Conservation (phyloP, 495 filamentous ascomycete genomes). For the Penicillium macrosclerotiorum region DNA sequence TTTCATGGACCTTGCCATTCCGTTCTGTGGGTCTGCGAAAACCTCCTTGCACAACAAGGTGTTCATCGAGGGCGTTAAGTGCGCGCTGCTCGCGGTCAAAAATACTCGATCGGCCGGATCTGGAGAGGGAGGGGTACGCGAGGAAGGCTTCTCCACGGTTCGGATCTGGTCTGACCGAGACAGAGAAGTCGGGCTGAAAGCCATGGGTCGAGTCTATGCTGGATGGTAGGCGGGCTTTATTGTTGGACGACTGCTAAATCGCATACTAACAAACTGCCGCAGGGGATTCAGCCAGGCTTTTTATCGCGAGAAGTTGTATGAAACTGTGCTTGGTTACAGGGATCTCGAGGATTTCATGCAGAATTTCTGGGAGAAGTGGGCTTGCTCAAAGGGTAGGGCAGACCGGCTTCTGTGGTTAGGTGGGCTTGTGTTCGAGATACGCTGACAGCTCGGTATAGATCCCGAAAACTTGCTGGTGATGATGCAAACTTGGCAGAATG, state of each 20-base stretch:
- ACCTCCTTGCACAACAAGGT: slow-evolving; percentile 71
- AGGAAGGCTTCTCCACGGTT: slow-evolving; percentile 33
- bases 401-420: neutral
- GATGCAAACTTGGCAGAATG: slow-evolving; percentile 73
- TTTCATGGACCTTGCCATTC: slow-evolving; percentile 63
- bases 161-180: slow-evolving; percentile 56
- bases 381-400: slow-evolving; percentile 63
- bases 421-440: neutral
- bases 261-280: neutral
- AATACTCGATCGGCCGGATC: slow-evolving; percentile 49
- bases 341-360: slow-evolving; percentile 67
- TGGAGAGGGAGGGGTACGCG: slow-evolving; percentile 33
- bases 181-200: slow-evolving; percentile 61
- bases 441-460: slow-evolving; percentile 41
- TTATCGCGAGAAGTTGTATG: slow-evolving; percentile 65
- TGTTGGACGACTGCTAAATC: no score
- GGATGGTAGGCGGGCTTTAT: slow-evolving; percentile 70
- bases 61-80: slow-evolving; percentile 70
- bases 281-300: slow-evolving; percentile 71
- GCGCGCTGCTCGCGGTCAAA: slow-evolving; percentile 61
- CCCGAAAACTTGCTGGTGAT: slow-evolving; percentile 66
- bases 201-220: slow-evolving; percentile 69
- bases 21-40: slow-evolving; percentile 67
- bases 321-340: slow-evolving; percentile 57
- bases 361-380: slow-evolving; percentile 71